phyloP scores from a whole-genome alignment of 371 early-diverging fungal genomes.

The Mucor sp. region DNA sequence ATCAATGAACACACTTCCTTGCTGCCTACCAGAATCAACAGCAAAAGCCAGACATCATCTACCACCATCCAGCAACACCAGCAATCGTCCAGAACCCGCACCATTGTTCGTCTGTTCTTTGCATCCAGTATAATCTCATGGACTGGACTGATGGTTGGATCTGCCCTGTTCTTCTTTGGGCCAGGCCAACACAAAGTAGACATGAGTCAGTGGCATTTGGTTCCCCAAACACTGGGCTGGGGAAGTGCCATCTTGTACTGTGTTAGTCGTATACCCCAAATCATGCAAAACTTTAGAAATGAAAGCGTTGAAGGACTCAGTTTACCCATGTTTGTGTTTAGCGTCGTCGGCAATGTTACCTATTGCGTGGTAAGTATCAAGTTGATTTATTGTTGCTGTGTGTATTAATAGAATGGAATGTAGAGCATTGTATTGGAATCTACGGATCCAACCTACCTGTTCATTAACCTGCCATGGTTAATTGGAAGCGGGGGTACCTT shows the following conservation, averaged over 20 bases:
- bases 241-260: conserved; percentile 60
- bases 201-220: conserved; percentile 32
- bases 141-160: conserved; percentile 19
- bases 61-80: background rate
- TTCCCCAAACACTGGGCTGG: conserved; percentile 55
- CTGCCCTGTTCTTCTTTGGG: conserved; percentile 29
- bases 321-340: conserved; percentile 79
- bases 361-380: conserved; percentile 50
- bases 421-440: conserved; percentile 71
- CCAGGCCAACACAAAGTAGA: conserved; percentile 31
- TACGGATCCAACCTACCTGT: conserved; percentile 57
- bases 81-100: conserved; percentile 16
- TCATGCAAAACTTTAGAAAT: conserved; percentile 72
- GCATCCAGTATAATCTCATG: conserved; percentile 21
- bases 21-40: background rate
- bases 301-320: conserved; percentile 78
- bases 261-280: conserved; percentile 78
- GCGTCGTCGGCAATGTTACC: conserved; percentile 82
- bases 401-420: background rate
- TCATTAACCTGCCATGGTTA: conserved; percentile 74
- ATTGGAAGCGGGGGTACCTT: conserved; percentile 67
- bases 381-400: background rate
- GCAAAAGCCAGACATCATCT: background rate
- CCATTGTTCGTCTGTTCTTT: conserved; percentile 26
- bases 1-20: conserved; percentile 2